Evolutionary conservation across 805 yeast genomes (phyloP), one percentile per base, ranked within the genome.

Genomic region (Yarrowia yakushimensis): DNA sequence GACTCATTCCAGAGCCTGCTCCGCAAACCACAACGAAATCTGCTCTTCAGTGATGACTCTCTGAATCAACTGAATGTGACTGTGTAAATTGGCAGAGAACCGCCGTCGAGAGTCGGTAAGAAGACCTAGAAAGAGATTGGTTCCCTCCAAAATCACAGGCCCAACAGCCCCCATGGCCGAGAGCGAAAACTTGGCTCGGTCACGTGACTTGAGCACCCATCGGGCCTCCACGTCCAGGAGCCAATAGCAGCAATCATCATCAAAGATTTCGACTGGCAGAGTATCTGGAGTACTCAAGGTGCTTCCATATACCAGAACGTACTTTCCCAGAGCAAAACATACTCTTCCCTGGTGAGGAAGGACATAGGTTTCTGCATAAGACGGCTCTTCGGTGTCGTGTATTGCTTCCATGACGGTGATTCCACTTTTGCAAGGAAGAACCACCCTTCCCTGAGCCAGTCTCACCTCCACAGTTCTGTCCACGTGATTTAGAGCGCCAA

Each of bases 201-300:
- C 18, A 6, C 59, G 59, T 5, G 59, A 52, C 43, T 36, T 52
- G n/a, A 52, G 15, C 3, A 52, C 33, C 12, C 43, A 22, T 11
- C 59, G 30, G 1, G 13, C 43, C 2, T 10, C 23, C 4, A 52
- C 59, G 25, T 52, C 59, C 5, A 52, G 8, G 2, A 52, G 33
- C 59, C 59, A 52, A 8, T 52, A 52, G n/a, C 59, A 52, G 25
- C 59, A 52, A 15, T 52, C 33, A 13, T 15, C 7, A n/a, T 52
- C 43, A n/a, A 52, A 52, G 3, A 52, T 27, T 4, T 52, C 59
- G 17, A 52, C 59, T 0, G 59, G 59, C 7, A 36, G 17, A 1
- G 43, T 52, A 11, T 23, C 25, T 1, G 59, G 43, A 12, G 59
- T 52, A 3, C 43, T 23, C 8, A 5, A 7, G 1, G 25, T 12